Conservation (phyloP, 305 asterid species). For the Fraxinus sp. region DNA sequence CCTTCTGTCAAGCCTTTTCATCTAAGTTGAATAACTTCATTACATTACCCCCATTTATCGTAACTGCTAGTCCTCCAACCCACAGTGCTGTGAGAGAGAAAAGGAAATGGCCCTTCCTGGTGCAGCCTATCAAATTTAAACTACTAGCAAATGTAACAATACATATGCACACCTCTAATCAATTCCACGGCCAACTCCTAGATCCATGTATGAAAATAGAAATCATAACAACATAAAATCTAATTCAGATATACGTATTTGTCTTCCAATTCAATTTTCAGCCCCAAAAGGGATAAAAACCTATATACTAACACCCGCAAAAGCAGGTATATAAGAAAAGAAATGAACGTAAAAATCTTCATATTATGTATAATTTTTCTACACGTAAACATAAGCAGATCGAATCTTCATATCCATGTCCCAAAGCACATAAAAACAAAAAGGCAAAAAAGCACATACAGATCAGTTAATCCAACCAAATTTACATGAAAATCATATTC, state of each 20-base stretch:
- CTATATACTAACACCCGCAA: slow-evolving; percentile 3
- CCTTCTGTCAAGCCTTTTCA: background rate
- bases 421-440: slow-evolving; percentile 1
- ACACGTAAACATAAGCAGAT: slow-evolving; percentile 4
- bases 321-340: background rate
- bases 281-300: background rate
- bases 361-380: slow-evolving; percentile 4
- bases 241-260: background rate
- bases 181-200: background rate
- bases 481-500: slow-evolving; percentile 8
- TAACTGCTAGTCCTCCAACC: background rate
- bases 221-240: slow-evolving; percentile 4
- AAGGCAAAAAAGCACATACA: slow-evolving; percentile 14
- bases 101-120: background rate
- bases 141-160: background rate
- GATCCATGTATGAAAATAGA: background rate
- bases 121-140: slow-evolving; percentile 2
- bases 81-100: background rate
- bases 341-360: slow-evolving; percentile 2
- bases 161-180: slow-evolving; percentile 9
- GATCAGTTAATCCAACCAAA: slow-evolving; percentile 28
- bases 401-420: slow-evolving; percentile 19
- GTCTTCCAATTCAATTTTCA: slow-evolving; percentile 11
- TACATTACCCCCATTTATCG: background rate
- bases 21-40: background rate